phyloP scores from a whole-genome alignment of 192 early-diverging fungal genomes.

The Piromyces sp. region DNA sequence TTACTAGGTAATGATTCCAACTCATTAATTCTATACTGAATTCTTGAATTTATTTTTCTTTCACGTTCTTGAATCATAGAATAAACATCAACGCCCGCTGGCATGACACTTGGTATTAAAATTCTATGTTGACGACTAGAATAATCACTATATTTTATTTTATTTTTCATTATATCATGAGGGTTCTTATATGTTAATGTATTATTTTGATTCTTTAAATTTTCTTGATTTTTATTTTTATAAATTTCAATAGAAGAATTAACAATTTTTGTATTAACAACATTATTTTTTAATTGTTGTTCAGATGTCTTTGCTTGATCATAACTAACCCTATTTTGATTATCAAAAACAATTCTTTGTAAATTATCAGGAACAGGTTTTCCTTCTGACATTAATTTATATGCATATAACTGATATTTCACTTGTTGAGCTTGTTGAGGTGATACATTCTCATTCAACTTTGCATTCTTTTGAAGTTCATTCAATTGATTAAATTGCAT shows the following conservation, averaged over 20 bases:
- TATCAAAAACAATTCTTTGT: background rate
- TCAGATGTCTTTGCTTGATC: background rate
- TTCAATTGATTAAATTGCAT: background rate
- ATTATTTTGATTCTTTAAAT: background rate
- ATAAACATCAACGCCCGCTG: conserved; percentile 64
- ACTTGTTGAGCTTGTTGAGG: background rate
- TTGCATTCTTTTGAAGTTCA: background rate
- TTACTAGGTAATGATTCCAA: conserved; percentile 50
- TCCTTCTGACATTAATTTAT: background rate
- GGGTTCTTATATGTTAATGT: background rate
- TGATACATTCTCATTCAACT: background rate
- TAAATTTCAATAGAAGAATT: background rate
- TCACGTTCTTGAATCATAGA: conserved; percentile 63
- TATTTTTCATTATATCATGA: background rate
- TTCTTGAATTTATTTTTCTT: conserved; percentile 42
- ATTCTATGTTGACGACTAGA: conserved; percentile 26
- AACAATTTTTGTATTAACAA: background rate
- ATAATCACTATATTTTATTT: background rate
- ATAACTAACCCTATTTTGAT: background rate
- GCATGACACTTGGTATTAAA: conserved; percentile 54
- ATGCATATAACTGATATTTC: background rate
- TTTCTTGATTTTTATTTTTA: background rate
- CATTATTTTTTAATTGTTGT: background rate
- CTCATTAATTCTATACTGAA: conserved; percentile 62
- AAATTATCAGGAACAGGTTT: background rate